These are phyloP conservation scores for Apiotrichum porosum DNA, from an alignment of 1,284 basidiomycete species.

Conservation along the genomic window DNA sequence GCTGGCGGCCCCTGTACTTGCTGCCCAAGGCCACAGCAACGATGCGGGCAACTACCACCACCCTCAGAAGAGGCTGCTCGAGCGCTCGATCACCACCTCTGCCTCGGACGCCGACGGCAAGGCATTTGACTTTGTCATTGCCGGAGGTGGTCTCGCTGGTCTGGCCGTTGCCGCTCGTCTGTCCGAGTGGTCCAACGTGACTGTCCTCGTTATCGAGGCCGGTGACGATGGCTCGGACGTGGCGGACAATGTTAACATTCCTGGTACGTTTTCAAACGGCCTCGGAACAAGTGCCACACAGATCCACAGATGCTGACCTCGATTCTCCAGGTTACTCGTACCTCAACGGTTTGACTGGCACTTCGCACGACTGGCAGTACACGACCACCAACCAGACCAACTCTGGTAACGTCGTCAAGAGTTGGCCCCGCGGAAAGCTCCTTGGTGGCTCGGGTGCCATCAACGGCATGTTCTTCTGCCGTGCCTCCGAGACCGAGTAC, in stretches of 20 bases:
- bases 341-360: slow-evolving; percentile 43
- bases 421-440: slow-evolving; percentile 63
- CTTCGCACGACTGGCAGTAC: slow-evolving; percentile 62
- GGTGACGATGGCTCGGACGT: slow-evolving; percentile 59
- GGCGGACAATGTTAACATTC: slow-evolving; percentile 48
- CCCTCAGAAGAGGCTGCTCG: slow-evolving; percentile 26
- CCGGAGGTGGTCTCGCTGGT: slow-evolving; percentile 64
- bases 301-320: background rate
- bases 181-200: slow-evolving; percentile 62
- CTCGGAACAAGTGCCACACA: too few species aligned
- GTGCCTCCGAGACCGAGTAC: slow-evolving; percentile 45
- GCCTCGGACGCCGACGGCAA: slow-evolving; percentile 24
- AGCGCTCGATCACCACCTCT: slow-evolving; percentile 31
- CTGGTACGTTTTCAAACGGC: slow-evolving; percentile 48
- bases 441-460: slow-evolving; percentile 65
- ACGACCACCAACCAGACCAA: slow-evolving; percentile 54
- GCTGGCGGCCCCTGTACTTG: background rate
- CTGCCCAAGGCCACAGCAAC: background rate
- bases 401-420: slow-evolving; percentile 20
- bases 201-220: slow-evolving; percentile 68
- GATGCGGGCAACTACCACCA: slow-evolving; percentile 24
- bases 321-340: slow-evolving; percentile 36
- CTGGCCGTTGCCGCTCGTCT: slow-evolving; percentile 66
- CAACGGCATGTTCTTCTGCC: slow-evolving; percentile 64
- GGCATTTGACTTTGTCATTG: slow-evolving; percentile 47